phyloP scores from a whole-genome alignment of 768 basidiomycete species.

The Pleurotus djamor region DNA sequence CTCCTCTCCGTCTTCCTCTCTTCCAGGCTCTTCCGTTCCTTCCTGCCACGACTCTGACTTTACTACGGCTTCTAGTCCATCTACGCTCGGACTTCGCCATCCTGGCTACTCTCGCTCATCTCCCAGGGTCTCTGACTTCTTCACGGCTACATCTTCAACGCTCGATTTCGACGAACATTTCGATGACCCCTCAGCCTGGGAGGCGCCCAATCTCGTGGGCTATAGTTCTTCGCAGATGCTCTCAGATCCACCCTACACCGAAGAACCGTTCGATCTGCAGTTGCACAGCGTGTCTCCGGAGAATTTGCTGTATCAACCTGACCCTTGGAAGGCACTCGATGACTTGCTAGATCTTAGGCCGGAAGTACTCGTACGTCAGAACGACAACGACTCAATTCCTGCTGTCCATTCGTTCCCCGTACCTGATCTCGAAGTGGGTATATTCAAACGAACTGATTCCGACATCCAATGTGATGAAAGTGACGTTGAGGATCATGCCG shows the following conservation, averaged over 20 bases:
- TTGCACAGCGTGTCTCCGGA: constrained; percentile 15
- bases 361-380: not conserved
- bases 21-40: constrained; percentile 7
- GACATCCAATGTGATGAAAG: no score
- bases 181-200: not conserved
- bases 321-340: constrained; percentile 45
- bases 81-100: constrained; percentile 7
- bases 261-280: constrained; percentile 1
- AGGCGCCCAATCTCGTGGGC: not conserved
- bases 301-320: constrained; percentile 35
- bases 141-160: not conserved
- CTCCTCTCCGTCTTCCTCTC: not conserved
- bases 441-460: not conserved
- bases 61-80: constrained; percentile 6
- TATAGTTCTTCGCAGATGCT: not conserved
- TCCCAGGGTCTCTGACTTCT: not conserved
- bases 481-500: no score
- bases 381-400: constrained; percentile 8
- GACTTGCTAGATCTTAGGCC: constrained; percentile 33
- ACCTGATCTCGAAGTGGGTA: not conserved
- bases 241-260: not conserved
- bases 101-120: constrained; percentile 4
- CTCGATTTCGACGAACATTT: not conserved
- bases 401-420: not conserved
- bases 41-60: constrained; percentile 1